Conservation (phyloP, 2,329 filamentous ascomycete species). For the Kalmusia sp. region DNA sequence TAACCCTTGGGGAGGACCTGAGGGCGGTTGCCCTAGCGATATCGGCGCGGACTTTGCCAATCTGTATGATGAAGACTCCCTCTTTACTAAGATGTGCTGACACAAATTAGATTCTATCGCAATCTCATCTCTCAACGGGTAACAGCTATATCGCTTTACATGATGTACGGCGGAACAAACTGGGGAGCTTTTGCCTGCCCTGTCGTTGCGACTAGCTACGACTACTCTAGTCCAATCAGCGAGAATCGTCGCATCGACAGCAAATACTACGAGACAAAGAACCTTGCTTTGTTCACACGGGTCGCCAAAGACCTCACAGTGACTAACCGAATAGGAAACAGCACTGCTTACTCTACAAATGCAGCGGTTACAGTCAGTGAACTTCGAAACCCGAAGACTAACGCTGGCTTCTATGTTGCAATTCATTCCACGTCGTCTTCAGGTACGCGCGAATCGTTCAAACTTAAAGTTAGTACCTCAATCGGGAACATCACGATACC, state of each 20-base stretch:
- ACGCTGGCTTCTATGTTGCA: conserved; percentile 65
- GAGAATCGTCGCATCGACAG: conserved; percentile 64
- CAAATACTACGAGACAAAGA: conserved; percentile 70
- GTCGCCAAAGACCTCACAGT: conserved; percentile 64
- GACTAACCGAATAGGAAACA: conserved; percentile 59
- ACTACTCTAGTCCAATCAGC: conserved; percentile 68
- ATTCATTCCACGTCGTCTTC: conserved; percentile 63
- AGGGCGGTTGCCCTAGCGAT: conserved; percentile 61
- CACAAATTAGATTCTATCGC: conserved; percentile 59
- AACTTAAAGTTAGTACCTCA: conserved; percentile 63
- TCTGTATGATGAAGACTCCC: conserved; percentile 36
- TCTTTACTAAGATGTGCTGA: neutral
- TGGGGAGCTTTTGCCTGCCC: conserved; percentile 67
- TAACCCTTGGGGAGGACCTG: conserved; percentile 67
- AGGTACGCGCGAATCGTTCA: conserved; percentile 60
- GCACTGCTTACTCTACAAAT: conserved; percentile 60
- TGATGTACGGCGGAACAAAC: conserved; percentile 70
- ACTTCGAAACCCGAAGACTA: conserved; percentile 65
- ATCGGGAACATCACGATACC: conserved; percentile 62
- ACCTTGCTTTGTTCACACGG: conserved; percentile 66
- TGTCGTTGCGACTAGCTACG: conserved; percentile 67
- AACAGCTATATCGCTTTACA: conserved; percentile 68
- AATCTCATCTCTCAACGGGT: conserved; percentile 67
- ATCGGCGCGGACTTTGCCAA: conserved; percentile 68
- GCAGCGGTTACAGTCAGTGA: conserved; percentile 61